Conservation (phyloP, 2,329 filamentous ascomycete species). For the Emergomyces pasteurianus region DNA sequence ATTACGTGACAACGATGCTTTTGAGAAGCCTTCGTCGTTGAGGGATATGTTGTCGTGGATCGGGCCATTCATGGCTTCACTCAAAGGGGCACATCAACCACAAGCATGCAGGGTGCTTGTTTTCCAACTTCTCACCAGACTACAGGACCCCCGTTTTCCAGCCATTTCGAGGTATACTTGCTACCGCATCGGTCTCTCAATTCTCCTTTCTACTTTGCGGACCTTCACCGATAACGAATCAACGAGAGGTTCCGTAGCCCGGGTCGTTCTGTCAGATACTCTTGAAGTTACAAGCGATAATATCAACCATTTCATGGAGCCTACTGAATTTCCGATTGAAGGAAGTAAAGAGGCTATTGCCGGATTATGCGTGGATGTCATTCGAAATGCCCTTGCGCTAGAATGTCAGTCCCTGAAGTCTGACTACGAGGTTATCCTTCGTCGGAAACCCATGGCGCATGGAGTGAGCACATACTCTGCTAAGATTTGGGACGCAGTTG, state of each 20-base stretch:
- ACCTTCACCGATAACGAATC: slow-evolving; percentile 37
- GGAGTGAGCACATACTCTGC: slow-evolving; percentile 59
- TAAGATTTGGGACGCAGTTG: slow-evolving; percentile 65
- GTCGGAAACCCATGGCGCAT: slow-evolving; percentile 50
- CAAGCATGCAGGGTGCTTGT: slow-evolving; percentile 71
- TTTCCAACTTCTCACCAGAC: slow-evolving; percentile 57
- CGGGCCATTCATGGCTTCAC: slow-evolving; percentile 61
- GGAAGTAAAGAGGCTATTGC: slow-evolving; percentile 42
- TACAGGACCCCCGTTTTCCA: slow-evolving; percentile 31
- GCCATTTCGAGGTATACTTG: slow-evolving; percentile 34
- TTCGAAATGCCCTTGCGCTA: slow-evolving; percentile 54
- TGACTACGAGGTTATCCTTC: slow-evolving; percentile 55
- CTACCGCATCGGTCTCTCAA: slow-evolving; percentile 33
- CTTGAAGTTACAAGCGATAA: slow-evolving; percentile 36
- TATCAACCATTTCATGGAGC: slow-evolving; percentile 47
- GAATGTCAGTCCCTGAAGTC: slow-evolving; percentile 59
- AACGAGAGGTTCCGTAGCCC: slow-evolving; percentile 33
- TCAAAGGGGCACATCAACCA: slow-evolving; percentile 62
- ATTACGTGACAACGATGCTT: slow-evolving; percentile 40
- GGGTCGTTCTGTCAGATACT: slow-evolving; percentile 37
- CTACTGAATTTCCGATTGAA: slow-evolving; percentile 38
- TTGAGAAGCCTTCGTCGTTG: slow-evolving; percentile 42
- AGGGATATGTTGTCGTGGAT: slow-evolving; percentile 64
- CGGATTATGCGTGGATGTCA: slow-evolving; percentile 49
- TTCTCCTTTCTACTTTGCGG: slow-evolving; percentile 34